Percentiles rank a stretch among this genome's conserved stretches.
phyloP scores from a whole-genome alignment of 768 basidiomycete genomes.

The Naganishia vaughanmartiniae region DNA sequence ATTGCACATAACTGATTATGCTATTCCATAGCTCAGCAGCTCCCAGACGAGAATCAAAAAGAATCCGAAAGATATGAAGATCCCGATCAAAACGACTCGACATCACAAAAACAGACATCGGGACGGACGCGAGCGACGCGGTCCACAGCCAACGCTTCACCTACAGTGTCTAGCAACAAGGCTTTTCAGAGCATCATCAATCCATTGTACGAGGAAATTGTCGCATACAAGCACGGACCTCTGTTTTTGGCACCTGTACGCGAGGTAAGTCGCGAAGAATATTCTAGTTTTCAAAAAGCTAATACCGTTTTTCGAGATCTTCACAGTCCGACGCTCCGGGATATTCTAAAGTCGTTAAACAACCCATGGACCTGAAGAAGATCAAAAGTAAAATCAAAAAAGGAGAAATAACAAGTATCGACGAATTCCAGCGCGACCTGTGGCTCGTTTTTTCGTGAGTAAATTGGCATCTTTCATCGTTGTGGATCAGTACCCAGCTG shows the following conservation, averaged over 20 bases:
- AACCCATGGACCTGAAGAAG: conserved; percentile 94
- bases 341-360: conserved; percentile 85
- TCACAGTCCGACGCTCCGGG: conserved; percentile 73
- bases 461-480: background rate
- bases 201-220: conserved; percentile 76
- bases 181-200: conserved; percentile 55
- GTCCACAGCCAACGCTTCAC: conserved; percentile 21
- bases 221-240: conserved; percentile 79
- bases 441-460: conserved; percentile 79
- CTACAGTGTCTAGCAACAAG: conserved; percentile 23
- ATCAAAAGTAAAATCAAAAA: conserved; percentile 83
- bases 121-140: conserved; percentile 26
- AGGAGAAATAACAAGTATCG: conserved; percentile 71
- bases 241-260: conserved; percentile 90
- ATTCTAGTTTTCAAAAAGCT: conserved; percentile 15
- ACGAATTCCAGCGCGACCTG: conserved; percentile 85
- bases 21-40: conserved; percentile 18
- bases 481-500: background rate
- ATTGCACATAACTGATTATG: background rate
- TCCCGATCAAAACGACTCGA: background rate
- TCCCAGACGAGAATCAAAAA: conserved; percentile 17
- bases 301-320: background rate
- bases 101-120: background rate
- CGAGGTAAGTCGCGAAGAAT: conserved; percentile 48
- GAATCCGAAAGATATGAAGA: conserved; percentile 15